Evolutionary conservation across 345 rosid genomes (phyloP).

Genomic region (Euphorbia lathyris): DNA sequence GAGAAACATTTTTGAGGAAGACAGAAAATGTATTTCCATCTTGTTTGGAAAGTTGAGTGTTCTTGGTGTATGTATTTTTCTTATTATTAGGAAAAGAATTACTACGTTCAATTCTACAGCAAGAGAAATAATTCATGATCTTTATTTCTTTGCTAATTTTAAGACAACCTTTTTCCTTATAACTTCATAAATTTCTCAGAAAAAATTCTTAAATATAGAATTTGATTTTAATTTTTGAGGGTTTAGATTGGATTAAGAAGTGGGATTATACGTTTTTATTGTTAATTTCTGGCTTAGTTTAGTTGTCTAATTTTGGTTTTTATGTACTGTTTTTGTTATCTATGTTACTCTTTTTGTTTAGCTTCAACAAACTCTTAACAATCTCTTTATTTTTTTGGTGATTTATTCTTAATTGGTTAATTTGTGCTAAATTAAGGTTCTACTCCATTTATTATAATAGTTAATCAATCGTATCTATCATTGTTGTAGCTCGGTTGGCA

Average conservation of each 20-base stretch:
- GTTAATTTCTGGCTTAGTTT: background rate
- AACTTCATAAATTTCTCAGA: background rate
- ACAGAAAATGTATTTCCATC: conserved; percentile 10
- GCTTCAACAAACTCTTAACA: background rate
- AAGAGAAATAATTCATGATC: conserved; percentile 11
- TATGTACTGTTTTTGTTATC: background rate
- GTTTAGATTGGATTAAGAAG: background rate
- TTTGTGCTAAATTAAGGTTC: too few species aligned
- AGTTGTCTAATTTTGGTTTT: background rate
- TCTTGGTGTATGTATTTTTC: background rate
- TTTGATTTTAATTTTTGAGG: background rate
- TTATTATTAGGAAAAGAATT: background rate
- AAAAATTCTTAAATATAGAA: background rate
- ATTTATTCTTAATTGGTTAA: too few species aligned
- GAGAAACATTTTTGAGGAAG: conserved; percentile 3
- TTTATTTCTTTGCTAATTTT: background rate
- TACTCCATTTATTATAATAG: too few species aligned
- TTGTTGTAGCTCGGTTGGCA: too few species aligned
- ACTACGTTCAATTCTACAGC: conserved; percentile 1
- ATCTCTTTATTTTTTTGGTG: too few species aligned
- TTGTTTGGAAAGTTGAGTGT: background rate
- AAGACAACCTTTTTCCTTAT: background rate
- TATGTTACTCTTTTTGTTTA: background rate
- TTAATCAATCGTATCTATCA: too few species aligned
- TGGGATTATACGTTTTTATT: background rate